phyloP scores from a whole-genome alignment of 768 basidiomycete genomes.

The Daedaleopsis sinensis region DNA sequence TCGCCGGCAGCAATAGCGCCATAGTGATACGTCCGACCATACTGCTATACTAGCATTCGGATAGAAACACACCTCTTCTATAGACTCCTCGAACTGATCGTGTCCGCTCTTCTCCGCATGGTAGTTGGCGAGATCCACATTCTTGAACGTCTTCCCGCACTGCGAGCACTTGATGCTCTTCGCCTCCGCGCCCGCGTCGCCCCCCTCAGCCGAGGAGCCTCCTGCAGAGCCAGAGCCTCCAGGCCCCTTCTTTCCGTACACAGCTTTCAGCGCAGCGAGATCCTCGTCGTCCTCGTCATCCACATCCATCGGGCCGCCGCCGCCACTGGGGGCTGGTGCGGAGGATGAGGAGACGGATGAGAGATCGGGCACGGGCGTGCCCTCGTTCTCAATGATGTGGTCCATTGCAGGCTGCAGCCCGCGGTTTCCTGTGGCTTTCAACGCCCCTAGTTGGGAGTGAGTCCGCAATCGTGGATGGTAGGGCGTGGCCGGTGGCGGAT shows the following conservation, averaged over 20 bases:
- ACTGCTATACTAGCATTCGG: neutral
- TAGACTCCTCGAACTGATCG: conserved; percentile 93
- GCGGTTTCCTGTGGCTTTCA: conserved; percentile 79
- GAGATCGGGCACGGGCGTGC: conserved; percentile 72
- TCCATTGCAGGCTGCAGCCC: conserved; percentile 94
- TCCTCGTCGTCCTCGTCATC: conserved; percentile 73
- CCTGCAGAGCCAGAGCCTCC: conserved; percentile 37
- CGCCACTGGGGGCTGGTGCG: conserved; percentile 25
- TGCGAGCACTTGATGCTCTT: conserved; percentile 84
- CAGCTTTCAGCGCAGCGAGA: conserved; percentile 57
- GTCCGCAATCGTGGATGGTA: conserved; percentile 7
- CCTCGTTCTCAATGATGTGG: conserved; percentile 80
- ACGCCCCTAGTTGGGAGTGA: conserved; percentile 67
- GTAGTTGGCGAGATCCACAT: conserved; percentile 86
- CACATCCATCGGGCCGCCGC: conserved; percentile 45
- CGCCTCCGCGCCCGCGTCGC: conserved; percentile 27
- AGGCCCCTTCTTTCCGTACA: conserved; percentile 39
- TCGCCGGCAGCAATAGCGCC: neutral
- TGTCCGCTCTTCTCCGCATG: conserved; percentile 97
- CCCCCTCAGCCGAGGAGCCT: conserved; percentile 50
- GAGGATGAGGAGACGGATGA: conserved; percentile 38
- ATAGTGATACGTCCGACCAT: too few relatives aligned
- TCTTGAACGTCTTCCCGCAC: conserved; percentile 86
- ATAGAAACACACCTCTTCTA: conserved; percentile 71
- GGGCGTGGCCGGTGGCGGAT: conserved; percentile 2